These are phyloP conservation scores for Eucalyptus sp. DNA, from an alignment of 345 rosid genomes.

Conservation along the genomic window DNA sequence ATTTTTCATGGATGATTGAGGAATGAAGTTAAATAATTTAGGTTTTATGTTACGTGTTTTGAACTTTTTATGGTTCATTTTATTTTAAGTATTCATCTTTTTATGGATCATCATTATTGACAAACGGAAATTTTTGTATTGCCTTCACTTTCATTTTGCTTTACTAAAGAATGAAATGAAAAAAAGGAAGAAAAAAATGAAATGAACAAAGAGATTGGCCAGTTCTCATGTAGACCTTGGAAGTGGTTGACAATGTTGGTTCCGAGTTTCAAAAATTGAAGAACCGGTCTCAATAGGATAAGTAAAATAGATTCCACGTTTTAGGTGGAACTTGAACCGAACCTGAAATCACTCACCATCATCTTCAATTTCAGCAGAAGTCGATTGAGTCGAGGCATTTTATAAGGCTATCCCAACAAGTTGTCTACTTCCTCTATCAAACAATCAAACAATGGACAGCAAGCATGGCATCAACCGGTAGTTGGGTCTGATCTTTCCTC, in stretches of 20 bases:
- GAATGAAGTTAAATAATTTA: neutral
- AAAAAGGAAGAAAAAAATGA: too few species aligned
- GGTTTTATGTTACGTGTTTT: neutral
- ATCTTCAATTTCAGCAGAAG: neutral
- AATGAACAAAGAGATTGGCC: neutral
- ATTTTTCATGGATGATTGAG: neutral
- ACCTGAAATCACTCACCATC: neutral
- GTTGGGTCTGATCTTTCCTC: neutral
- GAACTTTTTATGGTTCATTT: too few species aligned
- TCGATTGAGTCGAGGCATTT: neutral
- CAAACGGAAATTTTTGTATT: neutral
- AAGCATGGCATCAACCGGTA: neutral
- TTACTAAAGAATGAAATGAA: too few species aligned
- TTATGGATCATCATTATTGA: too few species aligned
- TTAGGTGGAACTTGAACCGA: neutral
- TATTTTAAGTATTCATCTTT: too few species aligned
- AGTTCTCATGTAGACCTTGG: neutral
- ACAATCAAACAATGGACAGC: neutral
- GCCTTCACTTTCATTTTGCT: neutral
- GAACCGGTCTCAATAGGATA: rapidly evolving
- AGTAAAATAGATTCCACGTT: neutral
- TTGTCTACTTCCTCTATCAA: neutral
- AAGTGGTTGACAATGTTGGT: neutral
- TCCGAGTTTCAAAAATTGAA: too few species aligned
- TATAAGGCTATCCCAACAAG: neutral